phyloP scores from a whole-genome alignment of 371 early-diverging fungal genomes.

The Apophysomyces trapeziformis region DNA sequence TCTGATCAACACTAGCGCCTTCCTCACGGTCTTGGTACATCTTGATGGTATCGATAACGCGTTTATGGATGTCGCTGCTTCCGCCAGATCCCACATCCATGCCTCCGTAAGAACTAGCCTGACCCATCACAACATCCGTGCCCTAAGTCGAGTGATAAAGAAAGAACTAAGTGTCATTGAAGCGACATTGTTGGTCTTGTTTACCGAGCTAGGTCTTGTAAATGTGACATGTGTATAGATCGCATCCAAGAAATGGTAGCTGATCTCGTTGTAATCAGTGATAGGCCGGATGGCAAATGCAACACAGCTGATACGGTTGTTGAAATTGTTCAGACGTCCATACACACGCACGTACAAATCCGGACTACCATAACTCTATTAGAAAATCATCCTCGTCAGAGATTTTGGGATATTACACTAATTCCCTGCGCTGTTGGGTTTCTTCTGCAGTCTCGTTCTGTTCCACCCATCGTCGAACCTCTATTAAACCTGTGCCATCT shows the following conservation, averaged over 20 bases:
- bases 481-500: slow-evolving; percentile 80
- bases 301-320: slow-evolving; percentile 52
- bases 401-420: slow-evolving; percentile 9
- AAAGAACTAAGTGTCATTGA: neutral
- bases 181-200: neutral
- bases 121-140: slow-evolving; percentile 3
- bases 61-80: slow-evolving; percentile 14
- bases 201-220: slow-evolving; percentile 35
- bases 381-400: slow-evolving; percentile 8
- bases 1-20: slow-evolving; percentile 39
- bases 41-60: slow-evolving; percentile 33
- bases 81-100: slow-evolving; percentile 3
- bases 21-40: slow-evolving; percentile 25
- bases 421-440: slow-evolving; percentile 21
- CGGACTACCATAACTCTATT: slow-evolving; percentile 36
- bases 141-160: neutral
- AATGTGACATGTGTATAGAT: slow-evolving; percentile 63
- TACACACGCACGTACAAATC: slow-evolving; percentile 69
- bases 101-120: neutral
- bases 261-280: slow-evolving; percentile 75
- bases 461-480: slow-evolving; percentile 69
- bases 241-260: slow-evolving; percentile 71
- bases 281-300: slow-evolving; percentile 65
- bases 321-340: slow-evolving; percentile 69
- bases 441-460: slow-evolving; percentile 40